A percentile compares a stretch with the other conserved stretches of the same genome.
These are phyloP conservation scores for Sphaerobolus stellatus DNA, from an alignment of 1,284 basidiomycete species.

Conservation along the genomic window DNA sequence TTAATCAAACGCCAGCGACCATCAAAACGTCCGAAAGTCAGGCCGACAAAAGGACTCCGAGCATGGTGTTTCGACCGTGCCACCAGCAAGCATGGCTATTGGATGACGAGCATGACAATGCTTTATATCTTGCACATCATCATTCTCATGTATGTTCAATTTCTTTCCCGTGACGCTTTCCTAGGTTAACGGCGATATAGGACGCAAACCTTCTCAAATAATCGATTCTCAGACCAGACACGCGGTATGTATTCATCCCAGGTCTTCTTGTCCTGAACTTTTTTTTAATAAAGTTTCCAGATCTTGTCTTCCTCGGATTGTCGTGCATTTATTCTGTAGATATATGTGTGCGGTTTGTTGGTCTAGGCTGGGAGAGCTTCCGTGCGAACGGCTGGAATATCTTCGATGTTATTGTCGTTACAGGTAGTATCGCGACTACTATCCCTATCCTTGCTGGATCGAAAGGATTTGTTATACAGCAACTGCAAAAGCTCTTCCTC, in stretches of 20 bases:
- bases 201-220: constrained; percentile 77
- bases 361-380: constrained; percentile 85
- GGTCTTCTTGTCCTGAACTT: constrained; percentile 1
- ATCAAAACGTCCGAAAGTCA: constrained; percentile 71
- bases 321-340: constrained; percentile 80
- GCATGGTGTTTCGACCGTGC: constrained; percentile 94
- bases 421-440: constrained; percentile 84
- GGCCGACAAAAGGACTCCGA: constrained; percentile 57
- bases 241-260: constrained; percentile 52
- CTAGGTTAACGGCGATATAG: no score
- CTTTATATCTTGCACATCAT: constrained; percentile 86
- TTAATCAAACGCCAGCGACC: constrained; percentile 87
- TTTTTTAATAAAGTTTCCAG: constrained; percentile 38
- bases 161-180: neutral
- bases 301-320: constrained; percentile 76
- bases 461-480: constrained; percentile 53
- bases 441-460: constrained; percentile 67
- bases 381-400: constrained; percentile 89
- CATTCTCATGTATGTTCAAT: constrained; percentile 70
- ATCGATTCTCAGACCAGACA: constrained; percentile 54
- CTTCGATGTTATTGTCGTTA: constrained; percentile 84
- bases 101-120: constrained; percentile 81
- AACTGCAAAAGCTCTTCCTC: constrained; percentile 93
- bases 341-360: constrained; percentile 74
- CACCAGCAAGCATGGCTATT: constrained; percentile 91